Evolutionary conservation across 2,329 filamentous ascomycete species (phyloP), one percentile per base, ranked within the genome.

Genomic region (Anisogramma anomala): DNA sequence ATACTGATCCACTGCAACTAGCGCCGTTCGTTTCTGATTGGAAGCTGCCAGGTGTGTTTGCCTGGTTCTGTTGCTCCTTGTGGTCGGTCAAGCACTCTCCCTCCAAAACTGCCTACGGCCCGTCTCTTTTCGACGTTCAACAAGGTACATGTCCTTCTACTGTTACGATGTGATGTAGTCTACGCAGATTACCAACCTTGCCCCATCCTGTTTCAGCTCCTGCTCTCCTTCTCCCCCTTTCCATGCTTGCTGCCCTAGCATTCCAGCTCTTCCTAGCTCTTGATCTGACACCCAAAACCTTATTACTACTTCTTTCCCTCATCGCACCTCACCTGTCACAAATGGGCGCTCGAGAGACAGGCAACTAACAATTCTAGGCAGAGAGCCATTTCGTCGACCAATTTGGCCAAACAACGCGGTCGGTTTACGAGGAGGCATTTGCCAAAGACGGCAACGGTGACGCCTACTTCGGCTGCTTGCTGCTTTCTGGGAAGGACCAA

Each of bases 401-500:
- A 35, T 32, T 31, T 25, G 34, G 41, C 37, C 20, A 27, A 27
- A 30, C 37, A 35, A 37, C 41, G 18, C 27, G 32, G 27, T 37
- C 23, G 38, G 31, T 34, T 15, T 22, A 11, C 3, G 26, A 33
- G 17, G 30, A 22, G 13, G 26, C 11, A 35, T 33, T 28, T 42
- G 20, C 34, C 30, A 27, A 22, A 43, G 44, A 19, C 28, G 41
- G 41, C 25, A 33, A 41, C 13, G 3, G n/a, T 14, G 8, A 4
- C 27, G 14, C 25, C 10, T 9, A 13, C n/a, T 27, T 31, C 34
- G 33, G 35, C 25, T 45, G 38, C 38, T 42, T 42, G 42, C 39
- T 42, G 23, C 39, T 46, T 27, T 36, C 38, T 39, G 41, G 33
- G 34, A 36, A 30, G 42, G 48, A 44, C 42, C 38, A 41, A 46